Evolutionary conservation across 2,329 filamentous ascomycete genomes (phyloP).

Genomic region (Zopfia rhizophila): DNA sequence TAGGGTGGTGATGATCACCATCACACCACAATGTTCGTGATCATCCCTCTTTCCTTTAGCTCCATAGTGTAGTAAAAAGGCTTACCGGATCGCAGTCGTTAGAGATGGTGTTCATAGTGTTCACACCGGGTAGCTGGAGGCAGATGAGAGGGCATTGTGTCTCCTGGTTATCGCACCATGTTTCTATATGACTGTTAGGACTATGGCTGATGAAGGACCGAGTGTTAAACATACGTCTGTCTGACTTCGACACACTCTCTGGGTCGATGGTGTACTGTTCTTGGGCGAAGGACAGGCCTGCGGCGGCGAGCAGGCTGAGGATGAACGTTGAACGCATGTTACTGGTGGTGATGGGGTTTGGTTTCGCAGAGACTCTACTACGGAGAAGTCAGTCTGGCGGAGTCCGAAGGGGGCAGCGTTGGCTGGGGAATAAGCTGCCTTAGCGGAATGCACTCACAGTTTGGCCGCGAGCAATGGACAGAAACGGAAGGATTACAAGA

Average conservation of each 20-base stretch:
- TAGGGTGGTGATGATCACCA: neutral
- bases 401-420: constrained; percentile 6
- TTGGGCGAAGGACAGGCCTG: constrained; percentile 64
- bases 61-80: no score
- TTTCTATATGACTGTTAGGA: constrained; percentile 55
- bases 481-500: constrained; percentile 20
- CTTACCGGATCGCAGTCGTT: constrained; percentile 77
- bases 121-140: constrained; percentile 65
- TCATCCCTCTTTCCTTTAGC: no score
- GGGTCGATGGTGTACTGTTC: constrained; percentile 69
- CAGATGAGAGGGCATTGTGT: constrained; percentile 78
- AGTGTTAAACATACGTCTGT: constrained; percentile 60
- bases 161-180: constrained; percentile 73
- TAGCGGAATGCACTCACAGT: constrained; percentile 27
- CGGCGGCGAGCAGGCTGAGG: constrained; percentile 62
- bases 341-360: constrained; percentile 22
- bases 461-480: constrained; percentile 3
- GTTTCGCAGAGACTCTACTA: constrained; percentile 10
- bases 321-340: constrained; percentile 62
- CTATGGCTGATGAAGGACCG: no score
- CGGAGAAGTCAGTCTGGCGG: constrained; percentile 11
- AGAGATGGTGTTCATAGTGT: constrained; percentile 57
- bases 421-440: constrained; percentile 22
- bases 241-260: constrained; percentile 63
- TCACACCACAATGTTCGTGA: neutral